Evolutionary conservation across 495 filamentous ascomycete genomes (phyloP).

Genomic region (Hypoxylon fragiforme): DNA sequence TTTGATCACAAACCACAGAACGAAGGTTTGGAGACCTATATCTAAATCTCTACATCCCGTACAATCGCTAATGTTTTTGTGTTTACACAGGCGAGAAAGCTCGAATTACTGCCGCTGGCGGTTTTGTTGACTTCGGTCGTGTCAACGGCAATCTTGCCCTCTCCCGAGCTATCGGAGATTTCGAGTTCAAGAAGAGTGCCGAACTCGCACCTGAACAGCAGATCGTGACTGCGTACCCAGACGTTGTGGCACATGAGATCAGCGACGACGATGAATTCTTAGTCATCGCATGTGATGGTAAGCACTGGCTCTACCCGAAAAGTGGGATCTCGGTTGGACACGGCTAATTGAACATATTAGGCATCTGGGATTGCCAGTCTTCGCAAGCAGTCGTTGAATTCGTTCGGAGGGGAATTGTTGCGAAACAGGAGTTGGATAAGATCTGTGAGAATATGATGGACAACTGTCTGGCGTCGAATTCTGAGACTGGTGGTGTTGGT

Average conservation of each 20-base stretch:
- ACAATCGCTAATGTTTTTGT: constrained; percentile 12
- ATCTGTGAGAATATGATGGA: constrained; percentile 99
- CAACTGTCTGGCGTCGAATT: constrained; percentile 95
- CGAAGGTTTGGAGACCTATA: constrained; percentile 64
- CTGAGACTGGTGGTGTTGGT: constrained; percentile 95
- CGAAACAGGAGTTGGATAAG: constrained; percentile 86
- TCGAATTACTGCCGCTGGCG: constrained; percentile 90
- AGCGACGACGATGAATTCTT: constrained; percentile 95
- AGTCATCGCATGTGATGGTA: constrained; percentile 96
- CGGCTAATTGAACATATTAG: constrained; percentile 54
- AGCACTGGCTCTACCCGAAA: neutral
- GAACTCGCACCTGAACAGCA: constrained; percentile 95
- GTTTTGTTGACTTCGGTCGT: constrained; percentile 97
- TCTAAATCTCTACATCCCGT: neutral
- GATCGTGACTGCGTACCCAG: constrained; percentile 95
- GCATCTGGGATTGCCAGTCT: constrained; percentile 99
- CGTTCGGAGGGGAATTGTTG: constrained; percentile 90
- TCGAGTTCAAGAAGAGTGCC: constrained; percentile 99
- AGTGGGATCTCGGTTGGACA: constrained; percentile 3
- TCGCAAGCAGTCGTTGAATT: constrained; percentile 97
- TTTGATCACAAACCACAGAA: constrained; percentile 99
- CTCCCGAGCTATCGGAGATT: constrained; percentile 96
- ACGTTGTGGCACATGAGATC: constrained; percentile 87
- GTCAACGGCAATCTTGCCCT: constrained; percentile 99
- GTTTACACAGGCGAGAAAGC: constrained; percentile 83